phyloP scores from a whole-genome alignment of 331 rosid species.

The Spiraea crenata region DNA sequence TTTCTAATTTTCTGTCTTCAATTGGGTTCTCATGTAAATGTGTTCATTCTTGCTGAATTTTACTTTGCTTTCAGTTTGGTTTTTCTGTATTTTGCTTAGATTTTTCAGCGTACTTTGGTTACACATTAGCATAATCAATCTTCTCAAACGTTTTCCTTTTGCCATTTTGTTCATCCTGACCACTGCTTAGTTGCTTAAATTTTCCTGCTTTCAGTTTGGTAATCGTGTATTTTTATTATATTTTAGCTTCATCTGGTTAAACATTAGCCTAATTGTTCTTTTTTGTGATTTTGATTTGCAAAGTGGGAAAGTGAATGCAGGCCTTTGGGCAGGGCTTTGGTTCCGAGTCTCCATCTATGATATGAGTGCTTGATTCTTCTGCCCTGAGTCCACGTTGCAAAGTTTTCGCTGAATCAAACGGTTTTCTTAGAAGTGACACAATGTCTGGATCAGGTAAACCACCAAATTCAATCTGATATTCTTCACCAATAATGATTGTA shows the following conservation, averaged over 20 bases:
- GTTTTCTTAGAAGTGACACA: background rate
- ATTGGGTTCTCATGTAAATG: background rate
- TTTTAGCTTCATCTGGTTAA: background rate
- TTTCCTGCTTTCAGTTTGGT: background rate
- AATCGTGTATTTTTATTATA: background rate
- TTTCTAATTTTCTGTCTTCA: background rate
- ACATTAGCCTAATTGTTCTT: background rate
- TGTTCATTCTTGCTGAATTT: background rate
- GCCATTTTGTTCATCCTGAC: background rate
- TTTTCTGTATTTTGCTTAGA: too few relatives aligned
- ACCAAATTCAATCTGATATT: background rate
- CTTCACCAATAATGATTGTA: background rate
- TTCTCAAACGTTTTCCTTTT: too few relatives aligned
- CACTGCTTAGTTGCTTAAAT: background rate
- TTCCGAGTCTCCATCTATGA: constrained; percentile 39
- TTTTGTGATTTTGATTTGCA: constrained; percentile 11
- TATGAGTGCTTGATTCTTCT: constrained; percentile 58
- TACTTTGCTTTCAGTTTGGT: too few relatives aligned
- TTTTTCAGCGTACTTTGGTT: too few relatives aligned
- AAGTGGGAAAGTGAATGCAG: constrained; percentile 37
- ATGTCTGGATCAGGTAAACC: constrained; percentile 58
- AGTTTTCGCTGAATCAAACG: background rate
- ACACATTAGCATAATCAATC: too few relatives aligned
- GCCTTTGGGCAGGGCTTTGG: constrained; percentile 44
- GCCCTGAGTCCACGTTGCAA: constrained; percentile 10